These are phyloP conservation scores for Pythium volutum DNA, from an alignment of 352 stramenopile genomes.

Conservation along the genomic window DNA sequence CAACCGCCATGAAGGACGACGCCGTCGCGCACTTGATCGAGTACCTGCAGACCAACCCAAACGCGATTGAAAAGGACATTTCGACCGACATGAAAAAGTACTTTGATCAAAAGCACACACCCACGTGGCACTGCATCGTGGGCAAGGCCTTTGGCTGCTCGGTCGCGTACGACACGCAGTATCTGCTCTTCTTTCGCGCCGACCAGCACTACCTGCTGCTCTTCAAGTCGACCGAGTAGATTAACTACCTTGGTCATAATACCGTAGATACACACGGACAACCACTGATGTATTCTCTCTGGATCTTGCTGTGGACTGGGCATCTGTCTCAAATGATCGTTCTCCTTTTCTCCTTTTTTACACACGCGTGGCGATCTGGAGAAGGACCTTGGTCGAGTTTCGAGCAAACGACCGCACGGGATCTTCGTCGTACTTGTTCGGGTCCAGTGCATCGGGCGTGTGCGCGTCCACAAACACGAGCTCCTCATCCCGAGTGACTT, in stretches of 20 bases:
- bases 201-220: conserved; percentile 83
- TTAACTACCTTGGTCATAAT: no score
- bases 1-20: conserved; percentile 70
- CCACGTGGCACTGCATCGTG: conserved; percentile 95
- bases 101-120: conserved; percentile 96
- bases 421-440: conserved; percentile 36
- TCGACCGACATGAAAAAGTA: conserved; percentile 99
- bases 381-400: conserved; percentile 51
- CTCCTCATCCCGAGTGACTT: conserved; percentile 65
- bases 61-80: conserved; percentile 92
- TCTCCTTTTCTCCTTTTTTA: no score
- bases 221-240: conserved; percentile 80
- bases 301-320: no score
- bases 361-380: conserved; percentile 28
- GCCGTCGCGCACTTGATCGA: conserved; percentile 45
- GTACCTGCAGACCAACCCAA: conserved; percentile 34
- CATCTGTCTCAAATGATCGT: no score
- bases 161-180: conserved; percentile 89
- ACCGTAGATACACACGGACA: background rate
- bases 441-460: conserved; percentile 43
- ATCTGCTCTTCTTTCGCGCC: conserved; percentile 83
- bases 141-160: conserved; percentile 89
- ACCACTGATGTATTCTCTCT: background rate
- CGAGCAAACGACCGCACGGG: conserved; percentile 51
- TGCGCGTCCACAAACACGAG: conserved; percentile 64